Base-by-base conservation (phyloP, 176 grass and related monocot species). In the Musa acuminata region DNA sequence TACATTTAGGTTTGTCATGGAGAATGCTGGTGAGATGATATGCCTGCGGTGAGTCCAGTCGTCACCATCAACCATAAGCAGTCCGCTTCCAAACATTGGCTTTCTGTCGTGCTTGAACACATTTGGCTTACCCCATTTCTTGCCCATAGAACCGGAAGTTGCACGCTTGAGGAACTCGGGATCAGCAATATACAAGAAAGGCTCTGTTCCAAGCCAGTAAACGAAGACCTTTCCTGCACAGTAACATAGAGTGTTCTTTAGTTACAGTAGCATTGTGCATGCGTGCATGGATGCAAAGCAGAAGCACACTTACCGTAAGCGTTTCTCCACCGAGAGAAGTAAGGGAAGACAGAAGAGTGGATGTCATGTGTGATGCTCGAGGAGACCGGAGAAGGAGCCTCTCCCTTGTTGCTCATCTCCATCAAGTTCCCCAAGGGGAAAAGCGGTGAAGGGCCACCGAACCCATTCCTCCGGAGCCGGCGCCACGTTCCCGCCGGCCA, bases 171-270 rank as follows among this genome's bases (percentile, higher is more conserved):
- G 87, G 78, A 98, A 98, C 69, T 85, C 94, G 13, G 94, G 94
- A 49, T 98, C 87, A 0, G 90, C 75, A 2, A 91, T 76, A 85
- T 98, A 98, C 27, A 98, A 51, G 80, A 98, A 98, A 0, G 94
- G 94, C 79, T 98, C 87, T 0, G 90, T 82, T 53, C 94, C 94
- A 0, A 98, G 82, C 94, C 94, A 98, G 87, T 98, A 98, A 1
- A 98, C 67, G 74, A 93, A 98, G 5, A 98, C 86, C 77, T 93
- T 83, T 71, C 85, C 84, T 86, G 74, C 57, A 62, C 6, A 0
- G 10, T 6, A 62, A 62, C 4, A 5, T 43, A 43, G 0, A 43
- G 35, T 43, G 35, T 43, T 43, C 35, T 43, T 43, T 43, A 43
- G 35, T 43, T 6, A 43, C 35, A 43, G 35, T 43, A 43, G 35